Evolutionary conservation across 2,329 filamentous ascomycete genomes (phyloP).

Genomic region (Aspergillus aculeatinus): DNA sequence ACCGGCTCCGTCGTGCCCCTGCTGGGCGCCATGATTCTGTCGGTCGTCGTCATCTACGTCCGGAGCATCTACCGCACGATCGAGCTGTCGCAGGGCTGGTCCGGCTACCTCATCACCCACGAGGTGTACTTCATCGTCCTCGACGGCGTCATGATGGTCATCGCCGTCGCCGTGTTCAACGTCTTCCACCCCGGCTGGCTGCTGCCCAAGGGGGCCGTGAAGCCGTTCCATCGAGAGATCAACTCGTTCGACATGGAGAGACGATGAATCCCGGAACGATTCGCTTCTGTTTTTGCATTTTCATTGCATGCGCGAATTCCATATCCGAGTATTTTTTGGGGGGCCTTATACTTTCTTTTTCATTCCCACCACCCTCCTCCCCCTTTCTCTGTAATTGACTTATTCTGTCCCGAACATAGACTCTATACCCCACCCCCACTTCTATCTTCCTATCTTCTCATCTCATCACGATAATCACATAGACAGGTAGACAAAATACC

Average conservation of each 20-base stretch:
- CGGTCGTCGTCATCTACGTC: conserved; percentile 47
- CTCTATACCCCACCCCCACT: too few relatives aligned
- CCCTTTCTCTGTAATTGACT: too few relatives aligned
- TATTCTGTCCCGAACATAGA: too few relatives aligned
- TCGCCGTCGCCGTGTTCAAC: conserved; percentile 48
- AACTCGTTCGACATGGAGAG: conserved; percentile 10
- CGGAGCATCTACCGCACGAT: conserved; percentile 53
- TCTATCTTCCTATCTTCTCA: too few relatives aligned
- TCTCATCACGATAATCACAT: too few relatives aligned
- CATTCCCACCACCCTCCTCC: too few relatives aligned
- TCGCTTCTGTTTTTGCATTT: neutral
- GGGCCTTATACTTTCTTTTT: too few relatives aligned
- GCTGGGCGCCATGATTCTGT: conserved; percentile 42
- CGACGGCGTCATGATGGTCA: conserved; percentile 51
- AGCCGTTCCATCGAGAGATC: conserved; percentile 11
- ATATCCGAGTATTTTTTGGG: too few relatives aligned
- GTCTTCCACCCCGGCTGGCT: conserved; percentile 47
- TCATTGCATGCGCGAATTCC: neutral
- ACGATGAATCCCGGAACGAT: neutral
- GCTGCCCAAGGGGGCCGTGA: conserved; percentile 26
- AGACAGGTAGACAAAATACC: too few relatives aligned
- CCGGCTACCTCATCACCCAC: conserved; percentile 52
- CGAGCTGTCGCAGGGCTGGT: conserved; percentile 53
- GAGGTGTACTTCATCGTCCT: conserved; percentile 52
- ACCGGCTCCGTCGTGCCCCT: conserved; percentile 32